Conservation (phyloP, 73 alveolate genomes). For the Tetrahymena elliotti region DNA sequence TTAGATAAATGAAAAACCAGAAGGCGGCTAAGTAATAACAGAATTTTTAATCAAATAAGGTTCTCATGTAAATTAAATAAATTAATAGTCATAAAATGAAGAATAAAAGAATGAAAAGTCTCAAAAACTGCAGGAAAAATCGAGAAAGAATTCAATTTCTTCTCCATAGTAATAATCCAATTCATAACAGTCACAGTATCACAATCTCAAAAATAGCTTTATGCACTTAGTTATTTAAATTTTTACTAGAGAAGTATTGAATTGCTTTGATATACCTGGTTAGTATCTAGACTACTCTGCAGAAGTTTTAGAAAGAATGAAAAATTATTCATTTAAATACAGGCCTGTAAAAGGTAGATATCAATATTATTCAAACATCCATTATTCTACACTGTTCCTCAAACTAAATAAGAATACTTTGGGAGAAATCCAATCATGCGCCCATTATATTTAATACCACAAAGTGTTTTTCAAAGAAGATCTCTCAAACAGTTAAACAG, state of each 20-base stretch:
- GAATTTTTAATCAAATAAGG: neutral
- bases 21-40: neutral
- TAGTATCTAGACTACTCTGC: neutral
- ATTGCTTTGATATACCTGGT: neutral
- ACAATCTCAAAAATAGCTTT: neutral
- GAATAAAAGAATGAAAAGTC: neutral
- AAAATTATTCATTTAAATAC: neutral
- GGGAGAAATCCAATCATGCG: neutral
- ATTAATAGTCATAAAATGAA: neutral
- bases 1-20: neutral
- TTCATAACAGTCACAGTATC: neutral
- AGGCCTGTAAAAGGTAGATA: neutral
- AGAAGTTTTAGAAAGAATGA: neutral
- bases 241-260: neutral
- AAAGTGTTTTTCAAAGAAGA: neutral
- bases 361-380: neutral
- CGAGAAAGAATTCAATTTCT: neutral
- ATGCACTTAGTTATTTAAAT: neutral
- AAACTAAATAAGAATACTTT: neutral
- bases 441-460: neutral
- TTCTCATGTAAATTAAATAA: neutral
- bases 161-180: neutral
- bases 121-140: neutral
- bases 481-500: neutral
- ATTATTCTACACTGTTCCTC: neutral